phyloP scores from a whole-genome alignment of 768 basidiomycete genomes.

The Cystobasidium tubakii region DNA sequence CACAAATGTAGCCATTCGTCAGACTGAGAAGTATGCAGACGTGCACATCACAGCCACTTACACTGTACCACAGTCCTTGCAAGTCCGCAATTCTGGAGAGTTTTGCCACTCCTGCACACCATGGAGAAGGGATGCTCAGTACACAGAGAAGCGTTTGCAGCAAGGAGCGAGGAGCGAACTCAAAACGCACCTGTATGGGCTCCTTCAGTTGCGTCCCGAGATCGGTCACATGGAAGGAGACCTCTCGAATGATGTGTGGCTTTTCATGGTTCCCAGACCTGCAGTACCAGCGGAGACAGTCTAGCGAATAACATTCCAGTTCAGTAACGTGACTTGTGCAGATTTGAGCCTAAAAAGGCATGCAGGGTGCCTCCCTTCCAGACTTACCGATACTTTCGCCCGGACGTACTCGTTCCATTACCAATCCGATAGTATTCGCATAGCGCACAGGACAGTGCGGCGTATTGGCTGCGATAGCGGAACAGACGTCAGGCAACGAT shows the following conservation, averaged over 20 bases:
- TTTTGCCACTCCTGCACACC: constrained; percentile 33
- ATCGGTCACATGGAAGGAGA: constrained; percentile 78
- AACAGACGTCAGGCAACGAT: too few relatives aligned
- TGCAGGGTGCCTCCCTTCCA: too few relatives aligned
- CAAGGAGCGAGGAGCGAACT: too few relatives aligned
- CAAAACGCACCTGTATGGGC: constrained; percentile 56
- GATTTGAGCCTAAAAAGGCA: too few relatives aligned
- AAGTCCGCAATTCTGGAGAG: constrained; percentile 22
- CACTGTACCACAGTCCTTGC: constrained; percentile 33
- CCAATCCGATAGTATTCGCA: constrained; percentile 81
- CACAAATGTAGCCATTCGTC: background rate
- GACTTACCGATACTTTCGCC: constrained; percentile 64
- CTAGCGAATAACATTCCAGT: too few relatives aligned
- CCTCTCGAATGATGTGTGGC: constrained; percentile 75
- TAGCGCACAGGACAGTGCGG: constrained; percentile 94
- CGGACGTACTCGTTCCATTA: constrained; percentile 79
- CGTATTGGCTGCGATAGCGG: constrained; percentile 84
- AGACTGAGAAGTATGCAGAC: background rate
- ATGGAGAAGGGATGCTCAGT: background rate
- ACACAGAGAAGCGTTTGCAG: background rate
- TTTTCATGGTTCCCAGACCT: constrained; percentile 57
- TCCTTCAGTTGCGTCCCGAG: constrained; percentile 91
- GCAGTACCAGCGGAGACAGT: constrained; percentile 91
- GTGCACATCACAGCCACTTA: background rate
- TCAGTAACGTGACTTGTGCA: too few relatives aligned